These are phyloP conservation scores for Leccinum arenicola DNA, from an alignment of 768 basidiomycete species.

Conservation along the genomic window DNA sequence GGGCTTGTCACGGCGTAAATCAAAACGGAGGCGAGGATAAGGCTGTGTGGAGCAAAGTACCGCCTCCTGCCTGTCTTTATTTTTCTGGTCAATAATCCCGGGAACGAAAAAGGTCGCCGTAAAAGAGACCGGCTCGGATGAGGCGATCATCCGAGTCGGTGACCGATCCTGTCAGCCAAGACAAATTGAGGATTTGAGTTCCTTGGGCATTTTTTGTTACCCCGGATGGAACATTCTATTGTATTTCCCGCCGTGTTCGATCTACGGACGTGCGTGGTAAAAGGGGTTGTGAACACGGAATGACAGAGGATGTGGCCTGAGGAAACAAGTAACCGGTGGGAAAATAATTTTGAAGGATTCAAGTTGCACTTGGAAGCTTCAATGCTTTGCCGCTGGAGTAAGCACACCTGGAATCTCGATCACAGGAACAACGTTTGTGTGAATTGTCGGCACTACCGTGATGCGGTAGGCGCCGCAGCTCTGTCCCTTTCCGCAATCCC, in stretches of 20 bases:
- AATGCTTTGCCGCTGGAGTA: not conserved
- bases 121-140: not conserved
- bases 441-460: not conserved
- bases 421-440: not conserved
- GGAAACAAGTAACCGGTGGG: conserved; percentile 70
- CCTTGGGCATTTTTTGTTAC: conserved; percentile 56
- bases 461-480: not conserved
- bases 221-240: conserved; percentile 60
- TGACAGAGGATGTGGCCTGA: conserved; percentile 83
- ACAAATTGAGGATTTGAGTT: not conserved
- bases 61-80: not conserved
- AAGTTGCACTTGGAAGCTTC: conserved; percentile 83
- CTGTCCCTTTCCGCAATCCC: conserved; percentile 34
- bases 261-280: conserved; percentile 60
- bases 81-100: not conserved
- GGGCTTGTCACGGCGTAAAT: not conserved
- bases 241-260: conserved; percentile 28
- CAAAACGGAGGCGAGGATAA: not conserved
- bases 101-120: not conserved
- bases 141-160: not conserved
- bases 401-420: not conserved
- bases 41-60: not conserved
- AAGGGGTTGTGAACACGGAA: conserved; percentile 82
- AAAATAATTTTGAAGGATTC: conserved; percentile 44
- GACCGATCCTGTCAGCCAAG: not conserved